Evolutionary conservation across 768 basidiomycete species (phyloP).

Genomic region (Boletus pseudopeckii): DNA sequence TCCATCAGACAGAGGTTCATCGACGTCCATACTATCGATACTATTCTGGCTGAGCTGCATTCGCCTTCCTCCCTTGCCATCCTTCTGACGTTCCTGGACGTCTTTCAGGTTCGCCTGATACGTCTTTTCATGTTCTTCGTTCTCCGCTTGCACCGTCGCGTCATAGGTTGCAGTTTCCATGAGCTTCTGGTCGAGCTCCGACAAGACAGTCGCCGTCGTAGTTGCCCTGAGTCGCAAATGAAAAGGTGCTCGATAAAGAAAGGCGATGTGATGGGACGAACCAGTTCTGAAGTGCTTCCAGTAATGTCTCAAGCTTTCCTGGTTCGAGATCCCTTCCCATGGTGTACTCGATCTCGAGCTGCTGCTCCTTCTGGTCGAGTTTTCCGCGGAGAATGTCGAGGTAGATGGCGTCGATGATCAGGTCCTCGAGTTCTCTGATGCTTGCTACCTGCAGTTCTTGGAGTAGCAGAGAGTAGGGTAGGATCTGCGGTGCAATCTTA

Average conservation of each 20-base stretch:
- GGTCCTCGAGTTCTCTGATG: conserved; percentile 89
- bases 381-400: conserved; percentile 85
- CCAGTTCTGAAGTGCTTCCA: conserved; percentile 67
- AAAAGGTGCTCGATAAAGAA: neutral
- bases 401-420: conserved; percentile 97
- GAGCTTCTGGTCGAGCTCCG: conserved; percentile 71
- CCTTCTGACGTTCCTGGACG: conserved; percentile 61
- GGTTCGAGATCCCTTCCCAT: conserved; percentile 91
- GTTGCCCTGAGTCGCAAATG: conserved; percentile 48
- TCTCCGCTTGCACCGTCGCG: conserved; percentile 38
- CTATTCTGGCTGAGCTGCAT: conserved; percentile 14
- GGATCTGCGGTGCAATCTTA: conserved; percentile 47
- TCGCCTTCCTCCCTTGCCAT: conserved; percentile 41
- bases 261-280: conserved; percentile 30
- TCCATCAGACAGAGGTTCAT: conserved; percentile 47
- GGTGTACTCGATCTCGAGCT: conserved; percentile 89
- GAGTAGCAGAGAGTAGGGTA: conserved; percentile 76
- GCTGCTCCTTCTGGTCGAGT: conserved; percentile 87
- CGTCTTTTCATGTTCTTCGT: conserved; percentile 52
- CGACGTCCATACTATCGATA: conserved; percentile 60
- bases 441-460: conserved; percentile 68
- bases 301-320: conserved; percentile 56
- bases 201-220: conserved; percentile 67
- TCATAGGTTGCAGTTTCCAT: conserved; percentile 46
- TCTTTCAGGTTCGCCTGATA: conserved; percentile 57